These are phyloP conservation scores for Candida sp. DNA, from an alignment of 1,139 yeast genomes.

Conservation along the genomic window DNA sequence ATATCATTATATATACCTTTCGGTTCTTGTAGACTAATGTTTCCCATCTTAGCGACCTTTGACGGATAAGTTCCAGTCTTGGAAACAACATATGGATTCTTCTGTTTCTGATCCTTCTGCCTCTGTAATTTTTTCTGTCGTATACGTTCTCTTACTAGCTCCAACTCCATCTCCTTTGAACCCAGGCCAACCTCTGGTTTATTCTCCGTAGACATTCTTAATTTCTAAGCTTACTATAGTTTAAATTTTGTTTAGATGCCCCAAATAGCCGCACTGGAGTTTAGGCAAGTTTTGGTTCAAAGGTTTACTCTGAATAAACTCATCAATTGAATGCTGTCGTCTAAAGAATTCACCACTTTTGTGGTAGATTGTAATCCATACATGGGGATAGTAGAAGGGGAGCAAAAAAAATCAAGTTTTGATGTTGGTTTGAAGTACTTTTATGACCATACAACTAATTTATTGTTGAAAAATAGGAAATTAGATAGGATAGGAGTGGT, in stretches of 20 bases:
- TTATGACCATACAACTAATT: constrained; percentile 37
- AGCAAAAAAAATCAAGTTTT: constrained; percentile 23
- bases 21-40: neutral
- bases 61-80: neutral
- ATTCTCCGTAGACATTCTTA: neutral
- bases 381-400: constrained; percentile 30
- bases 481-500: constrained; percentile 53
- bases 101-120: neutral
- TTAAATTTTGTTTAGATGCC: neutral
- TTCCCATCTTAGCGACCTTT: neutral
- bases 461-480: constrained; percentile 50
- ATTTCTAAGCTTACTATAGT: too few relatives aligned
- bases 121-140: constrained; percentile 1
- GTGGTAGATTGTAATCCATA: constrained; percentile 49
- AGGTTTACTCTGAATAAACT: too few relatives aligned
- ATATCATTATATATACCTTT: neutral
- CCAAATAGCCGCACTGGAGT: neutral
- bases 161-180: constrained; percentile 1
- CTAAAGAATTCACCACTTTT: constrained; percentile 48
- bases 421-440: constrained; percentile 39
- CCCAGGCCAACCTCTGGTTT: neutral
- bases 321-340: constrained; percentile 4
- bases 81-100: neutral
- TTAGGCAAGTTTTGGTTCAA: too few relatives aligned
- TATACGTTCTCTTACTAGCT: neutral